phyloP scores from a whole-genome alignment of 2,329 filamentous ascomycete species.

The Claviceps cyperi region DNA sequence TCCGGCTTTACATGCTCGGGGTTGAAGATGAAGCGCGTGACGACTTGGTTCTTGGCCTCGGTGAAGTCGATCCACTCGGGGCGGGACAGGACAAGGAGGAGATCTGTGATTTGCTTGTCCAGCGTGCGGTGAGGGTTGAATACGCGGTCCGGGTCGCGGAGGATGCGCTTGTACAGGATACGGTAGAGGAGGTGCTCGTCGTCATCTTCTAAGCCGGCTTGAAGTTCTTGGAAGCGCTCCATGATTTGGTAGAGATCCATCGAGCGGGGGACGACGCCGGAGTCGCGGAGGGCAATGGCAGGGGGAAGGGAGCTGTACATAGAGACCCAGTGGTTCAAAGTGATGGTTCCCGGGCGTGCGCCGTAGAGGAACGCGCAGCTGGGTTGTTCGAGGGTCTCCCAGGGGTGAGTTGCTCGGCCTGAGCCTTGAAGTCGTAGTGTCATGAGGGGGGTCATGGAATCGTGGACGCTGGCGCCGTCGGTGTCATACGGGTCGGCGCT shows the following conservation, averaged over 20 bases:
- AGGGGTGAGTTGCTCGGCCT: conserved; percentile 35
- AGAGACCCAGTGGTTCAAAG: conserved; percentile 54
- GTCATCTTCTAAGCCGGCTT: conserved; percentile 40
- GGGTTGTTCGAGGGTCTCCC: conserved; percentile 62
- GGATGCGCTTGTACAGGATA: conserved; percentile 51
- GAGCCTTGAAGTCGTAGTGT: conserved; percentile 34
- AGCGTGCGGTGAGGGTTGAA: conserved; percentile 47
- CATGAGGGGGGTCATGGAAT: conserved; percentile 44
- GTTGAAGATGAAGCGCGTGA: conserved; percentile 58
- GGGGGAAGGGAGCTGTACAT: conserved; percentile 42
- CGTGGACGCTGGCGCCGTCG: conserved; percentile 35
- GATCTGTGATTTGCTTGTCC: conserved; percentile 57
- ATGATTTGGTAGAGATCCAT: conserved; percentile 44
- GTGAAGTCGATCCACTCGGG: conserved; percentile 63
- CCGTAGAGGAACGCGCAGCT: conserved; percentile 57
- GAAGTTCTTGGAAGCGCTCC: conserved; percentile 43
- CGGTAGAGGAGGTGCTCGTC: conserved; percentile 45
- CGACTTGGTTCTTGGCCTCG: conserved; percentile 53
- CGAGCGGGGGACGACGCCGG: conserved; percentile 43
- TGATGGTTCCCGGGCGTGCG: conserved; percentile 52
- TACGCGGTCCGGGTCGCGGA: conserved; percentile 51
- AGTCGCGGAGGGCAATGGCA: conserved; percentile 41
- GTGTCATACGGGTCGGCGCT: conserved; percentile 30
- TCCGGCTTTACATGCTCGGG: conserved; percentile 38
- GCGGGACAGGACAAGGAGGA: conserved; percentile 55